A percentile compares a stretch with the other conserved stretches of the same genome.
Evolutionary conservation across 768 basidiomycete species (phyloP).

Genomic region (Rhodotorula paludigena): DNA sequence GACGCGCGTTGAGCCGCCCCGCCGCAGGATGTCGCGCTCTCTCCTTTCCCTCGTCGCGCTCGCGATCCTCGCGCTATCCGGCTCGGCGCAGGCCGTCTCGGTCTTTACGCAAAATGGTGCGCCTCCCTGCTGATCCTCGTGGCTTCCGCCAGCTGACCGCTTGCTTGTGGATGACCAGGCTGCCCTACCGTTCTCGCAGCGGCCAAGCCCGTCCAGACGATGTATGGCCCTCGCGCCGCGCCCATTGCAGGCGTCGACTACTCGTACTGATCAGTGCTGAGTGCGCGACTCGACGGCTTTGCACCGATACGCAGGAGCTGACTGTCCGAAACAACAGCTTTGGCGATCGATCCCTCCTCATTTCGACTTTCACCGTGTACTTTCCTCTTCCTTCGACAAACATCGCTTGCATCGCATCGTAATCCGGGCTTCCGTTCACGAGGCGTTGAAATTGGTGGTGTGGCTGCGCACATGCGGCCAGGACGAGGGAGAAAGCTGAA

Average conservation of each 20-base stretch:
- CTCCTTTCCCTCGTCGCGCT: slow-evolving; percentile 2
- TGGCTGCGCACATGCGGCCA: too few species aligned
- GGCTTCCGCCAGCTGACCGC: background rate
- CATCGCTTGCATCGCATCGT: too few species aligned
- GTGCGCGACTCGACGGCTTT: rapidly evolving
- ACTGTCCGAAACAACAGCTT: background rate
- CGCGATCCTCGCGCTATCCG: background rate
- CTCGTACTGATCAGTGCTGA: background rate
- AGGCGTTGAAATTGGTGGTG: too few species aligned
- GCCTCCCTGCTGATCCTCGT: background rate
- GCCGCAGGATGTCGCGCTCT: background rate
- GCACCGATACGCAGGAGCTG: too few species aligned
- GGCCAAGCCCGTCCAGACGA: background rate
- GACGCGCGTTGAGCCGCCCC: background rate
- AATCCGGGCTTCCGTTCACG: too few species aligned
- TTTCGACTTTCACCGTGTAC: background rate
- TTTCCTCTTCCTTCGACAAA: too few species aligned
- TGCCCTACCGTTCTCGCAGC: slow-evolving; percentile 9
- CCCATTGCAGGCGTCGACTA: slow-evolving; percentile 27
- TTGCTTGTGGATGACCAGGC: background rate
- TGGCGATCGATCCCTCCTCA: background rate
- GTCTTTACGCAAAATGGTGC: slow-evolving; percentile 9
- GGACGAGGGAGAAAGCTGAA: too few species aligned
- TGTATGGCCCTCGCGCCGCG: slow-evolving; percentile 15
- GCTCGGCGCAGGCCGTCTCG: slow-evolving; percentile 1